Conservation (phyloP, 179 eudicot species). For the Vitellaria paradoxa region DNA sequence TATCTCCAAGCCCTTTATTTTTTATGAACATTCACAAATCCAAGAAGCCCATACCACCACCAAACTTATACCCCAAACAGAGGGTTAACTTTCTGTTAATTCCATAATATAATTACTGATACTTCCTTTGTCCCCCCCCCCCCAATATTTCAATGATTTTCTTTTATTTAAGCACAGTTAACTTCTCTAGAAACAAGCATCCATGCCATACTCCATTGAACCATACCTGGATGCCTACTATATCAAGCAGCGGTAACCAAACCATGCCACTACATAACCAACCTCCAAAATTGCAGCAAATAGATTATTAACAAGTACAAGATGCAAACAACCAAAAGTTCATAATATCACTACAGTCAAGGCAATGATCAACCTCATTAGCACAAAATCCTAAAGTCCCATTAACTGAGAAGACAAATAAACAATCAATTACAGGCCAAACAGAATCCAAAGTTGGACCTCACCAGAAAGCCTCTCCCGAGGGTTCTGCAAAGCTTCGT, state of each 20-base stretch:
- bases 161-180: no score
- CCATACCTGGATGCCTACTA: no score
- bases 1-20: no score
- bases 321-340: neutral
- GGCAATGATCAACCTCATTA: neutral
- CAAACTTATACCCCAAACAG: neutral
- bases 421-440: no score
- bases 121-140: no score
- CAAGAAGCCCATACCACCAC: neutral
- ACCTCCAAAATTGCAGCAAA: neutral
- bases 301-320: neutral
- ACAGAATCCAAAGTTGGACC: neutral
- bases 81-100: neutral
- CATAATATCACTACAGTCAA: neutral
- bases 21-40: no score
- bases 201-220: no score
- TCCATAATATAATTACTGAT: no score
- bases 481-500: constrained; percentile 85
- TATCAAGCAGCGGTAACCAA: neutral
- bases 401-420: no score
- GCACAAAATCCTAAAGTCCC: neutral
- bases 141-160: no score
- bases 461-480: constrained; percentile 88
- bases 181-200: no score
- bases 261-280: neutral